These are phyloP conservation scores for Biscogniauxia mediterranea DNA, from an alignment of 2,329 filamentous ascomycete species.

Conservation along the genomic window DNA sequence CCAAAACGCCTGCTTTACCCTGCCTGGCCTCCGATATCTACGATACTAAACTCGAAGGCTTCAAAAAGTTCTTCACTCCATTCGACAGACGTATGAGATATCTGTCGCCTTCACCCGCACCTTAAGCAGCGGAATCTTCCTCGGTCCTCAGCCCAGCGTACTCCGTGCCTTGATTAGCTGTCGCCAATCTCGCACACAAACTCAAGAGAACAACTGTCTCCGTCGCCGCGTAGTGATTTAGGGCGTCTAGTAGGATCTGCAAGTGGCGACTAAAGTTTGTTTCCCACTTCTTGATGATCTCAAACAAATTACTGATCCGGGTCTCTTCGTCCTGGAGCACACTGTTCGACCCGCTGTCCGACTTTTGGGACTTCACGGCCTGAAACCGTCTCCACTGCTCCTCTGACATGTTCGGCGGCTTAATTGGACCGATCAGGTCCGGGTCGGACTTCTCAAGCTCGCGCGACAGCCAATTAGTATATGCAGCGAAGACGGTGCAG, in stretches of 20 bases:
- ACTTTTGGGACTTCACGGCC: slow-evolving; percentile 43
- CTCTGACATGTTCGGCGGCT: slow-evolving; percentile 57
- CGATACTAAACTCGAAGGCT: slow-evolving; percentile 2
- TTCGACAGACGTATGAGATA: slow-evolving; percentile 10
- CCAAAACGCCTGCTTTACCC: neutral
- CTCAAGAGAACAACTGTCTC: slow-evolving; percentile 94
- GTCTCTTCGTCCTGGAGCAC: slow-evolving; percentile 40
- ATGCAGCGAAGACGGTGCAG: slow-evolving; percentile 89
- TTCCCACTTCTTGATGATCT: slow-evolving; percentile 89
- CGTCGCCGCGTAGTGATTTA: slow-evolving; percentile 96
- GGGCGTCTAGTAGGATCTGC: slow-evolving; percentile 87
- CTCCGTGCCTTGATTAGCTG: slow-evolving; percentile 74
- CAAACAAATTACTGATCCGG: slow-evolving; percentile 73
- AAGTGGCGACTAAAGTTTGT: slow-evolving; percentile 88
- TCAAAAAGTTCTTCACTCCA: slow-evolving; percentile 10
- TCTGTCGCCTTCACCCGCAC: neutral
- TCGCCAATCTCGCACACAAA: slow-evolving; percentile 78
- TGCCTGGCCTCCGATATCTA: neutral
- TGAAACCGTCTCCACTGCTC: slow-evolving; percentile 62
- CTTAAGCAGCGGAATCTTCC: slow-evolving; percentile 44
- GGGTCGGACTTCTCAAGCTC: slow-evolving; percentile 83
- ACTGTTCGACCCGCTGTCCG: slow-evolving; percentile 37
- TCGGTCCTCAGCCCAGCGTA: slow-evolving; percentile 60
- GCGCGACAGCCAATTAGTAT: slow-evolving; percentile 81
- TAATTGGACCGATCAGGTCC: slow-evolving; percentile 61